Conservation (phyloP, 352 stramenopile species). For the Globisporangium splendens region DNA sequence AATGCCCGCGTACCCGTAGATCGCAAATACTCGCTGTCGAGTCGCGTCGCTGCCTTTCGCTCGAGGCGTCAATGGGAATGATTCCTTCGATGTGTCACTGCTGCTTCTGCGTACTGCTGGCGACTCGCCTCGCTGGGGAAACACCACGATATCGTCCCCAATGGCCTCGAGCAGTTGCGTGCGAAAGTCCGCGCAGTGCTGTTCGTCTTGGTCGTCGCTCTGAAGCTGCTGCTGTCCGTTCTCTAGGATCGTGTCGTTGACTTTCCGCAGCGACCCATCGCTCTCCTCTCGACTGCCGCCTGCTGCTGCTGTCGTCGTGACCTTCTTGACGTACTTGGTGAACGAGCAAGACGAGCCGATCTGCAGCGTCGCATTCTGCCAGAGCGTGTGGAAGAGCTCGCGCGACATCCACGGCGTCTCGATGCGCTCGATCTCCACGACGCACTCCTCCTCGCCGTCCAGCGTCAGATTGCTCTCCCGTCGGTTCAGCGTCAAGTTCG, state of each 20-base stretch:
- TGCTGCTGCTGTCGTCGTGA: conserved; percentile 5
- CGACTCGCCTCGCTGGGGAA: conserved; percentile 21
- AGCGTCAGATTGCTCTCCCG: conserved; percentile 71
- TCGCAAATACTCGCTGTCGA: conserved; percentile 29
- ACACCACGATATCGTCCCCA: conserved; percentile 55
- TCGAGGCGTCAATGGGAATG: conserved; percentile 6
- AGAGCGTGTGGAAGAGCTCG: conserved; percentile 66
- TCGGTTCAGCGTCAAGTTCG: conserved; percentile 12
- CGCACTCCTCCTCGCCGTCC: conserved; percentile 41
- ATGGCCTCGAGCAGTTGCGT: conserved; percentile 46
- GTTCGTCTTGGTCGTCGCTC: conserved; percentile 7
- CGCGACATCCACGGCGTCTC: conserved; percentile 60
- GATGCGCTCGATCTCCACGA: conserved; percentile 30
- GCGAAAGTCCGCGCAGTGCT: conserved; percentile 28
- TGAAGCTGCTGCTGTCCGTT: conserved; percentile 12
- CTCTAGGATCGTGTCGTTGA: conserved; percentile 16
- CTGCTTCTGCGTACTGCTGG: background rate
- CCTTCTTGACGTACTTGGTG: conserved; percentile 24
- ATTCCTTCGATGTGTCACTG: conserved; percentile 1
- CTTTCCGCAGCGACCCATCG: conserved; percentile 8
- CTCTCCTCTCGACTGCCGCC: too few species aligned
- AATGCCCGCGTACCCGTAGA: conserved; percentile 58
- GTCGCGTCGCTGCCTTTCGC: conserved; percentile 8
- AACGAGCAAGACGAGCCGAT: conserved; percentile 63
- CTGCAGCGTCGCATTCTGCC: conserved; percentile 47